A percentile compares a stretch with the other conserved stretches of the same genome.
These are phyloP conservation scores for Houttuynia cordata DNA, from an alignment of 164 flowering plant genomes.

Conservation along the genomic window DNA sequence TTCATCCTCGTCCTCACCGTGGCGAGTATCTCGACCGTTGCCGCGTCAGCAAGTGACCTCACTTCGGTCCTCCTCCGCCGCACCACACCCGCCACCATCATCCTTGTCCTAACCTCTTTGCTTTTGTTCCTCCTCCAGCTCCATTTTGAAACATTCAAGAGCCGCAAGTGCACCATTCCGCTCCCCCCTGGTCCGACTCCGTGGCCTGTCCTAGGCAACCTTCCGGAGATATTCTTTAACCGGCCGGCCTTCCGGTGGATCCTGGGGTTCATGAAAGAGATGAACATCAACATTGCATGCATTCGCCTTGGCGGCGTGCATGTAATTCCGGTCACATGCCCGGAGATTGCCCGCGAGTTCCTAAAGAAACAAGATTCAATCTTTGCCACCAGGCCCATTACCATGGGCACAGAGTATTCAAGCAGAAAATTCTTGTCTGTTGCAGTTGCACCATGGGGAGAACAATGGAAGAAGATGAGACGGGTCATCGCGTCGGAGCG, in stretches of 20 bases:
- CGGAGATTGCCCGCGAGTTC: slow-evolving; percentile 18
- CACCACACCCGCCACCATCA: slow-evolving; percentile 9
- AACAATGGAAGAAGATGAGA: slow-evolving; percentile 31
- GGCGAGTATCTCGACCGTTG: neutral
- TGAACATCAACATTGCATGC: too few species aligned
- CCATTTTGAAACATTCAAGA: neutral
- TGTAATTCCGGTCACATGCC: too few species aligned
- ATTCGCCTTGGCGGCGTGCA: too few species aligned
- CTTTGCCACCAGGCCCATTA: slow-evolving; percentile 21
- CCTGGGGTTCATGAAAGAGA: slow-evolving; percentile 9
- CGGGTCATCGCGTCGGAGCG: slow-evolving; percentile 18
- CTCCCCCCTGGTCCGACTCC: slow-evolving; percentile 24
- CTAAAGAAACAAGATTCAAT: slow-evolving; percentile 20
- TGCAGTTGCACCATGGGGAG: slow-evolving; percentile 19
- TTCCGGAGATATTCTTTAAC: slow-evolving; percentile 9
- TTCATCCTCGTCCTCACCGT: neutral
- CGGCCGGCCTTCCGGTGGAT: slow-evolving; percentile 25
- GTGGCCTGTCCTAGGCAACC: slow-evolving; percentile 19
- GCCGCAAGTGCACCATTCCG: neutral
- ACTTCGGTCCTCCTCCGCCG: slow-evolving; percentile 1
- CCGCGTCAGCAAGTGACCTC: neutral
- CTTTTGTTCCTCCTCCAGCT: slow-evolving; percentile 8
- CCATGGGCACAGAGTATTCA: slow-evolving; percentile 15
- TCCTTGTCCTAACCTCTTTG: slow-evolving; percentile 9
- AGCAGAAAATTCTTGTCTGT: slow-evolving; percentile 20